phyloP scores from a whole-genome alignment of 2,329 filamentous ascomycete genomes.

The Sclerotinia nivalis region DNA sequence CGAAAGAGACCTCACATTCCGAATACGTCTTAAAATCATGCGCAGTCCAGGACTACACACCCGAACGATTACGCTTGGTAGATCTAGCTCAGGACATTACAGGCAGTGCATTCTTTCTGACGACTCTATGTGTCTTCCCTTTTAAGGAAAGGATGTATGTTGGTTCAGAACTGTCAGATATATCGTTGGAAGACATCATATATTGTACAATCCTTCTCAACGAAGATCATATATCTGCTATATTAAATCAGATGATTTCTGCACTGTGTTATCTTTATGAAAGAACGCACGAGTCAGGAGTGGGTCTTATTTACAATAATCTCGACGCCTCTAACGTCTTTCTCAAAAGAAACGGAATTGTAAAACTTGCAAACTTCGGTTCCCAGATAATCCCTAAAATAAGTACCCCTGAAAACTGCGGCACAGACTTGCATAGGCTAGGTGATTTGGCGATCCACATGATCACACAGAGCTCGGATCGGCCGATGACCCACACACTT shows the following conservation, averaged over 20 bases:
- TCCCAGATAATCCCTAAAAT: neutral
- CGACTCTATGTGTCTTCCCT: neutral
- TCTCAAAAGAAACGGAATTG: neutral
- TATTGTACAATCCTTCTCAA: neutral
- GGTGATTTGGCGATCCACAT: neutral
- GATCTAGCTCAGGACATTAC: neutral
- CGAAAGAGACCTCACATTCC: neutral
- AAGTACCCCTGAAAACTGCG: neutral
- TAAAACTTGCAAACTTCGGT: neutral
- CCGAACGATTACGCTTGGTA: neutral
- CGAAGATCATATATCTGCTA: neutral
- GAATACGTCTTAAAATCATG: slow-evolving; percentile 9
- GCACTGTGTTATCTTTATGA: neutral
- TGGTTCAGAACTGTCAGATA: neutral
- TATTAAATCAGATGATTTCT: neutral
- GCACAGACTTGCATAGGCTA: neutral
- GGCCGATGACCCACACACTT: neutral
- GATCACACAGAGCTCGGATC: neutral
- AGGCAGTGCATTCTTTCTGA: neutral
- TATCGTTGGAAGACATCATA: slow-evolving; percentile 9
- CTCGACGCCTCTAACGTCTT: neutral
- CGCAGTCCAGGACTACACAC: neutral
- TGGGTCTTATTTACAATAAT: neutral
- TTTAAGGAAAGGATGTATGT: neutral
- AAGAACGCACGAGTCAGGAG: neutral